A percentile compares a stretch with the other conserved stretches of the same genome.
These are phyloP conservation scores for Phytomonas francai DNA, from an alignment of 208 protist species.

Conservation along the genomic window DNA sequence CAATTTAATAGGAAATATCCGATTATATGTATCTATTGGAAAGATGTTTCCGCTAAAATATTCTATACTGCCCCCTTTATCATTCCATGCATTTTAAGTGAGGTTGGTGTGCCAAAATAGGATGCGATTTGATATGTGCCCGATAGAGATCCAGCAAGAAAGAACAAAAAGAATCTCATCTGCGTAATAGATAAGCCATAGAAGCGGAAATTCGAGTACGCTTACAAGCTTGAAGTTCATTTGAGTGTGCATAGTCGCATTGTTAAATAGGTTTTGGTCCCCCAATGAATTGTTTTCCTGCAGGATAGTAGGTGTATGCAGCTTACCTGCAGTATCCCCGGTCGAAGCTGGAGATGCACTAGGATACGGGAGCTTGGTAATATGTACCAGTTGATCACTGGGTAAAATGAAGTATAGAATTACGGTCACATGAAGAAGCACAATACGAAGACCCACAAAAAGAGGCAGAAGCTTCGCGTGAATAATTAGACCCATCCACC, in stretches of 20 bases:
- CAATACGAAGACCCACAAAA: slow-evolving; percentile 26
- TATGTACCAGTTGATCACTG: not conserved
- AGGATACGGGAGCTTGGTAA: no score
- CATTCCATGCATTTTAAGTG: slow-evolving; percentile 3
- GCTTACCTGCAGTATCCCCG: no score
- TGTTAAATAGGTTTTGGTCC: no score
- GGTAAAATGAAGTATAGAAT: slow-evolving; percentile 22
- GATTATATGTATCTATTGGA: no score
- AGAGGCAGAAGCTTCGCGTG: slow-evolving; percentile 22
- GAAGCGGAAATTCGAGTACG: no score
- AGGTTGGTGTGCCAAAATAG: slow-evolving; percentile 21
- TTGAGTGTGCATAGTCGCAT: no score
- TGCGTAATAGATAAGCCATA: slow-evolving; percentile 8
- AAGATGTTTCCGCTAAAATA: no score
- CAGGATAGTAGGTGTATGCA: no score
- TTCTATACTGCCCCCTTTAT: no score
- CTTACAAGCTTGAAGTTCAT: no score
- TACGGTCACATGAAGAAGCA: slow-evolving; percentile 23
- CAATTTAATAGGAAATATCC: not conserved
- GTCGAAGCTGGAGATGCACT: no score
- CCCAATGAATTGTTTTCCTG: no score
- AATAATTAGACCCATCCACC: slow-evolving; percentile 18
- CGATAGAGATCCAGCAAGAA: slow-evolving; percentile 18
- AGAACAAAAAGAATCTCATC: slow-evolving; percentile 27
- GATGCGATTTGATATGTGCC: slow-evolving; percentile 18